Evolutionary conservation across 106 monocot genomes (phyloP).

Genomic region (Chionographis japonica): DNA sequence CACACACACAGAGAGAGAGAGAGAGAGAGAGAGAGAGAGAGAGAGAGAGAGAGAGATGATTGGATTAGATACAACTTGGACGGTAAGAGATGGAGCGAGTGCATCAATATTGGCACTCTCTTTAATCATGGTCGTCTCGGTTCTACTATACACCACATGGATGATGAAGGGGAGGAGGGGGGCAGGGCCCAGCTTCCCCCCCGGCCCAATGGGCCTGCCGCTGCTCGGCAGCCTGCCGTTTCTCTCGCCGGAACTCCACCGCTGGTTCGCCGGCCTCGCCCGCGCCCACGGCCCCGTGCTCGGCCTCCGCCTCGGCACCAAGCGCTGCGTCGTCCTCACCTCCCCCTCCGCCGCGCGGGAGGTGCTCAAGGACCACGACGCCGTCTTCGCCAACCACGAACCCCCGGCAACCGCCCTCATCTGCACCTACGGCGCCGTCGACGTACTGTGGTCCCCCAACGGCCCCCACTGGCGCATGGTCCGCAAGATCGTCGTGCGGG

Average conservation of each 20-base stretch:
- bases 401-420: not conserved
- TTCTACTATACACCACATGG: no score
- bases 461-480: constrained; percentile 7
- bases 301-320: constrained; percentile 1
- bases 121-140: no score
- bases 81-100: no score
- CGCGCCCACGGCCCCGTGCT: constrained; percentile 11
- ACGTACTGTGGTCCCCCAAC: constrained; percentile 1
- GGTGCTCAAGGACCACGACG: constrained; percentile 5
- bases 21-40: no score
- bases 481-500: constrained; percentile 1
- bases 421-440: not conserved
- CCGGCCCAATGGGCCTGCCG: constrained; percentile 10
- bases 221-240: constrained; percentile 6
- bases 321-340: constrained; percentile 4
- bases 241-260: constrained; percentile 3
- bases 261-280: not conserved
- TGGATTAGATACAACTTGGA: no score
- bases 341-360: not conserved
- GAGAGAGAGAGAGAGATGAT: no score
- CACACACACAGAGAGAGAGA: no score
- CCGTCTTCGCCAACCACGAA: constrained; percentile 12
- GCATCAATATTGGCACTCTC: no score
- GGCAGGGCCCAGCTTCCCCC: not conserved
- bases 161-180: no score